Conservation (phyloP, 129 eudicot species). For the Tagetes patula region DNA sequence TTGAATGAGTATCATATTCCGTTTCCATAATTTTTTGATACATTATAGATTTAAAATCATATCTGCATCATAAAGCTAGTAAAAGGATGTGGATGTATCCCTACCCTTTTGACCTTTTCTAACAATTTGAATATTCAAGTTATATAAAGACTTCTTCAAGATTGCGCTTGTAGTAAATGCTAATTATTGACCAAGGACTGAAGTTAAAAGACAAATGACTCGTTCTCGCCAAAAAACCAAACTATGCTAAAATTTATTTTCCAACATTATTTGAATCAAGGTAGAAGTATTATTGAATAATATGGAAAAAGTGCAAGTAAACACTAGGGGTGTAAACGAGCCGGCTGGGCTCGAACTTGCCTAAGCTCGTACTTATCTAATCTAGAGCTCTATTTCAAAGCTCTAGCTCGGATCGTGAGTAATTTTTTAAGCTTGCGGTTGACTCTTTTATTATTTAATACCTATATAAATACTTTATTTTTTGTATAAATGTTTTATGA, state of each 20-base stretch:
- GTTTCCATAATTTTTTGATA: background rate
- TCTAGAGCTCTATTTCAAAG: too few species aligned
- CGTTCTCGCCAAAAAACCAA: too few species aligned
- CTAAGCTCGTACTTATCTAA: too few species aligned
- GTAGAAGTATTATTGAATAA: background rate
- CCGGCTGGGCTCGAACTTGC: too few species aligned
- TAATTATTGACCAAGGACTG: background rate
- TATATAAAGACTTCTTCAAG: background rate
- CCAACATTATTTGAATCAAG: background rate
- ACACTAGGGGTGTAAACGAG: background rate
- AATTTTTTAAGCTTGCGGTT: too few species aligned
- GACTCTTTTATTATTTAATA: too few species aligned
- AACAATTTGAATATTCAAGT: background rate
- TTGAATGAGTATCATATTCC: constrained; percentile 2
- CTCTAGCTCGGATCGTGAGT: too few species aligned
- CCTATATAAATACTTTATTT: too few species aligned
- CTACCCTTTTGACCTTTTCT: background rate
- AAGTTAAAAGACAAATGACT: background rate
- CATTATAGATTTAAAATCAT: background rate
- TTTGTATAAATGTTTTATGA: too few species aligned
- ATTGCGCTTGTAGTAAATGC: background rate
- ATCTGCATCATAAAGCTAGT: background rate
- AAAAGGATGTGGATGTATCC: background rate
- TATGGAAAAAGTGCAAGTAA: background rate
- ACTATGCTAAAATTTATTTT: background rate